phyloP scores from a whole-genome alignment of 1,284 basidiomycete species.

The Ceratobasidium theobromae region DNA sequence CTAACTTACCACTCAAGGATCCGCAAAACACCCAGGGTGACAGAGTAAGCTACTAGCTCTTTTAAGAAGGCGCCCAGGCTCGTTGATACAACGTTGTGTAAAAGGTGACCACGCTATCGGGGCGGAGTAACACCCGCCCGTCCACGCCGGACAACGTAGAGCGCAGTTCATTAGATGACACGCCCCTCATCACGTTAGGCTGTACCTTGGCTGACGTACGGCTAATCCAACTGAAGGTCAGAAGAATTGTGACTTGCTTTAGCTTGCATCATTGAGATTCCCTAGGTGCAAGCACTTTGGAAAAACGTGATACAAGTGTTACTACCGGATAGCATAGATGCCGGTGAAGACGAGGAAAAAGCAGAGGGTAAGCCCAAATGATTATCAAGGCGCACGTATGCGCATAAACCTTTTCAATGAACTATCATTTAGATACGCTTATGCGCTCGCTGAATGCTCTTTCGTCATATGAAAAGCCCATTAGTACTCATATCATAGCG shows the following conservation, averaged over 20 bases:
- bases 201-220: slow-evolving; percentile 18
- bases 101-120: slow-evolving; percentile 2
- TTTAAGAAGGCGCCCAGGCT: background rate
- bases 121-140: background rate
- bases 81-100: slow-evolving; percentile 30
- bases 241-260: no score
- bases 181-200: background rate
- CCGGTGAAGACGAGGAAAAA: slow-evolving; percentile 46
- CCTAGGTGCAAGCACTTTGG: slow-evolving; percentile 48
- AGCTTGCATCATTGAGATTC: background rate
- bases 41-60: slow-evolving; percentile 40
- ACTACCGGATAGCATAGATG: slow-evolving; percentile 50
- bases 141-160: slow-evolving; percentile 14
- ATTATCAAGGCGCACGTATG: background rate
- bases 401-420: background rate
- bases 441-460: slow-evolving; percentile 63
- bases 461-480: slow-evolving; percentile 37
- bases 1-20: slow-evolving; percentile 45
- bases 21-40: slow-evolving; percentile 39
- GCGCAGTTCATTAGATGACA: slow-evolving; percentile 2
- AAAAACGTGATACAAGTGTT: slow-evolving; percentile 60
- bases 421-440: background rate
- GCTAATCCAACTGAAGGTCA: slow-evolving; percentile 17
- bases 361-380: slow-evolving; percentile 53
- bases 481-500: slow-evolving; percentile 57